Percentiles rank a stretch among this genome's conserved stretches.
Evolutionary conservation across 139 green algal species (phyloP).

Genomic region (Closterium sp.): DNA sequence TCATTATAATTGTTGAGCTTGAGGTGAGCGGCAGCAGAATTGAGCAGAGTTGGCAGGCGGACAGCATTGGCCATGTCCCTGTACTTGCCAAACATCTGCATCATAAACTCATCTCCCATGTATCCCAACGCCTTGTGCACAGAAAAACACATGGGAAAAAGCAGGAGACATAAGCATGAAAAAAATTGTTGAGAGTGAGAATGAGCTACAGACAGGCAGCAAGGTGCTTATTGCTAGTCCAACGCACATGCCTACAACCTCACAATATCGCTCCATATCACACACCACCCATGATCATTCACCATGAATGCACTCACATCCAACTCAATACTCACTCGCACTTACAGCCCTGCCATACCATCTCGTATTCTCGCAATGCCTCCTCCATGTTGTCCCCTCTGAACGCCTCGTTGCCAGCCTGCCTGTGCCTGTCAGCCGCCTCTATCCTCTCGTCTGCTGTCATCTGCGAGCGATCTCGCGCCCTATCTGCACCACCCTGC

Average conservation of each 20-base stretch:
- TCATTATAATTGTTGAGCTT: slow-evolving; percentile 41
- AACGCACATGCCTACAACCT: no score
- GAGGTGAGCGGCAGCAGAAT: slow-evolving; percentile 42
- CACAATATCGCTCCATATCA: no score
- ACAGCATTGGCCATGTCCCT: slow-evolving; percentile 36
- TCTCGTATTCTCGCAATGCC: slow-evolving; percentile 29
- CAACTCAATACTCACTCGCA: background rate
- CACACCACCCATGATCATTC: background rate
- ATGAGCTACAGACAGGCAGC: background rate
- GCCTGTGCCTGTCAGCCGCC: slow-evolving; percentile 24
- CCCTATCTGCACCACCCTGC: background rate
- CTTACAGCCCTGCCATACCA: background rate
- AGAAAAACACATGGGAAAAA: background rate
- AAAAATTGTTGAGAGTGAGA: background rate
- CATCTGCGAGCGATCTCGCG: slow-evolving; percentile 21
- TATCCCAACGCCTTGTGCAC: slow-evolving; percentile 33
- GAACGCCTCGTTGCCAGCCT: slow-evolving; percentile 42
- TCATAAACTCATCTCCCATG: slow-evolving; percentile 54
- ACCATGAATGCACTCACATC: background rate
- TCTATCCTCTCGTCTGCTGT: slow-evolving; percentile 46
- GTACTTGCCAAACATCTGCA: slow-evolving; percentile 54
- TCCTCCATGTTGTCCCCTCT: slow-evolving; percentile 8
- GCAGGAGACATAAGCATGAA: background rate
- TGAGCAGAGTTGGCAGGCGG: slow-evolving; percentile 45
- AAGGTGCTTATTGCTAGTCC: no score